Evolutionary conservation across 1,139 yeast genomes (phyloP).

Genomic region (Geotrichum phurueaensis): DNA sequence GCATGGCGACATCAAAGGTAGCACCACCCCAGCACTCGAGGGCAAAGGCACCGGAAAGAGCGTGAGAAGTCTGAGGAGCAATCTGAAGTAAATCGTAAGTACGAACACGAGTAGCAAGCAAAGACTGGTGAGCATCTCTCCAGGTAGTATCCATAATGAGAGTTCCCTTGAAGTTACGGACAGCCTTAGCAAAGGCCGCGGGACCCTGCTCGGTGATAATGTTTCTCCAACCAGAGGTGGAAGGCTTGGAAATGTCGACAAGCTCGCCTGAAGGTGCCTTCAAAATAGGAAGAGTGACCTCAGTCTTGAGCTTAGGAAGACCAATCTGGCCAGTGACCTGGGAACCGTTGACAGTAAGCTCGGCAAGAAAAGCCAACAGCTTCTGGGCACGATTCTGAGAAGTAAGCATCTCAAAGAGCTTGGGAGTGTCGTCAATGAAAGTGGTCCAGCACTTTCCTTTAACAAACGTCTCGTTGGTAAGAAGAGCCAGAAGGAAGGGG

Average conservation of each 20-base stretch:
- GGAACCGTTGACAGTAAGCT: slow-evolving; percentile 90
- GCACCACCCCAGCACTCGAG: slow-evolving; percentile 99
- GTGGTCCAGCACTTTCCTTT: slow-evolving; percentile 95
- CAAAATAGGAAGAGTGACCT: slow-evolving; percentile 68
- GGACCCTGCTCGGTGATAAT: slow-evolving; percentile 81
- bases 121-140: slow-evolving; percentile 99
- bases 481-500: slow-evolving; percentile 87
- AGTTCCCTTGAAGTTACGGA: slow-evolving; percentile 78
- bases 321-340: slow-evolving; percentile 95
- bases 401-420: slow-evolving; percentile 86
- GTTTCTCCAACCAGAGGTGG: slow-evolving; percentile 86
- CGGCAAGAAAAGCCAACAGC: slow-evolving; percentile 81
- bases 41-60: slow-evolving; percentile 85
- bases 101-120: slow-evolving; percentile 94
- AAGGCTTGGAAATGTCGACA: slow-evolving; percentile 52
- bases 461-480: slow-evolving; percentile 88
- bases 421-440: slow-evolving; percentile 95
- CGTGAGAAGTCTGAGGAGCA: slow-evolving; percentile 92
- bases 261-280: slow-evolving; percentile 54
- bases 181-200: slow-evolving; percentile 78
- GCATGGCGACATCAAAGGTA: slow-evolving; percentile 96
- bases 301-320: slow-evolving; percentile 69
- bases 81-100: slow-evolving; percentile 85
- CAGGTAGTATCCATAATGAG: slow-evolving; percentile 96
- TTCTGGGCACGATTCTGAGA: slow-evolving; percentile 97